These are phyloP conservation scores for Cyanodermella asteris DNA, from an alignment of 2,329 filamentous ascomycete genomes.

Conservation along the genomic window DNA sequence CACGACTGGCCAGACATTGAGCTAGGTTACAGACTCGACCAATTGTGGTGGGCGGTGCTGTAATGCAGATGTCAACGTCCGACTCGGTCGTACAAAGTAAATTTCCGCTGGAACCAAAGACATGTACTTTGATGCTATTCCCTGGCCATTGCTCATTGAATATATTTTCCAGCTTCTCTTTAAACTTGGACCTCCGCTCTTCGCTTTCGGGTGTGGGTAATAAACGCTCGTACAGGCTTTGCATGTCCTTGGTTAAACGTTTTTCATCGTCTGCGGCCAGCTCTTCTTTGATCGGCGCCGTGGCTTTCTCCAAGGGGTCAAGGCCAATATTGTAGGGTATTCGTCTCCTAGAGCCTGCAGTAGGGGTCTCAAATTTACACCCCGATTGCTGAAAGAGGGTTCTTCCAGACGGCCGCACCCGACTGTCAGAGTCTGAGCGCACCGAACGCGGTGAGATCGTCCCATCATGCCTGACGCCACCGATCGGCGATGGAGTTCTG, in stretches of 20 bases:
- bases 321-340: constrained; percentile 85
- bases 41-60: constrained; percentile 67
- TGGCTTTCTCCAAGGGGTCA: constrained; percentile 50
- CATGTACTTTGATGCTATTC: constrained; percentile 67
- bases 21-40: constrained; percentile 83
- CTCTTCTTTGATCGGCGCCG: constrained; percentile 45
- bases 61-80: constrained; percentile 96
- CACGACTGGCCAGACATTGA: constrained; percentile 68
- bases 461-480: background rate
- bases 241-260: constrained; percentile 62
- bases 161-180: constrained; percentile 71
- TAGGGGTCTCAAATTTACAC: constrained; percentile 77
- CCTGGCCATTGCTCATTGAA: constrained; percentile 85
- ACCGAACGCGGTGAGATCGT: constrained; percentile 7
- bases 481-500: background rate
- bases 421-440: constrained; percentile 5
- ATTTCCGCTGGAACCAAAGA: constrained; percentile 97
- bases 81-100: constrained; percentile 86
- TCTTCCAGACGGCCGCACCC: constrained; percentile 3
- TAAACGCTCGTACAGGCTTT: constrained; percentile 64
- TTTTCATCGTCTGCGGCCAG: constrained; percentile 51
- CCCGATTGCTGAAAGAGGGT: constrained; percentile 19
- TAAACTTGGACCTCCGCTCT: constrained; percentile 48
- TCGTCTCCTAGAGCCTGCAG: constrained; percentile 58
- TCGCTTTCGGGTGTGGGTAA: constrained; percentile 64